Conservation (phyloP, 257 asterid genomes). For the Solanum megistacrolobum region DNA sequence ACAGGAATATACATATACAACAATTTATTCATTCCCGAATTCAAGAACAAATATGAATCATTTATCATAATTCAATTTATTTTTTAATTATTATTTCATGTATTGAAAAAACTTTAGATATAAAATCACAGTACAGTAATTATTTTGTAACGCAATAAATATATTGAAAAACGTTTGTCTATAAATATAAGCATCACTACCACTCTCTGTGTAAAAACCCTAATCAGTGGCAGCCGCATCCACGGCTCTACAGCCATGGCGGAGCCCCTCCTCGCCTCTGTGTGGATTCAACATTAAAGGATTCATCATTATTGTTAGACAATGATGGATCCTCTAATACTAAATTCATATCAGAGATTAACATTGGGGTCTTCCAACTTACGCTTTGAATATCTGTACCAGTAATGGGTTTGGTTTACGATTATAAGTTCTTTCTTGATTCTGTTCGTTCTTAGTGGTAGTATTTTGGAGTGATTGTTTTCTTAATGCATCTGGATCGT, state of each 20-base stretch:
- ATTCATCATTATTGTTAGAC: background rate
- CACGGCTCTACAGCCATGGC: background rate
- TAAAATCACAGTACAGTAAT: background rate
- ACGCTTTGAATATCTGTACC: background rate
- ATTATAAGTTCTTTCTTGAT: background rate
- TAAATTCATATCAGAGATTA: background rate
- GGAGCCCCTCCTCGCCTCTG: background rate
- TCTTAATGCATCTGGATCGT: background rate
- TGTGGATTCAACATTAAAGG: background rate
- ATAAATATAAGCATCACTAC: background rate
- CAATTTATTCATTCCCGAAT: too few species aligned
- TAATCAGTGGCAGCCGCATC: background rate
- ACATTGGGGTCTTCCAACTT: background rate
- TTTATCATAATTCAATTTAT: background rate
- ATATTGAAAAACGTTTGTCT: too few species aligned
- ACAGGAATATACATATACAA: too few species aligned
- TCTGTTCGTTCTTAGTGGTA: too few species aligned
- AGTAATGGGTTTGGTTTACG: background rate
- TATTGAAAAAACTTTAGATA: too few species aligned
- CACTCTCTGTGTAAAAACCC: background rate
- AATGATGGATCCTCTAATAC: background rate
- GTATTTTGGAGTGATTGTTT: background rate
- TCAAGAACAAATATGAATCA: too few species aligned
- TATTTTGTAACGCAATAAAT: background rate
- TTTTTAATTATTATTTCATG: too few species aligned